Conservation (phyloP, 768 basidiomycete species). For the Strobilomyces echinocephalus region DNA sequence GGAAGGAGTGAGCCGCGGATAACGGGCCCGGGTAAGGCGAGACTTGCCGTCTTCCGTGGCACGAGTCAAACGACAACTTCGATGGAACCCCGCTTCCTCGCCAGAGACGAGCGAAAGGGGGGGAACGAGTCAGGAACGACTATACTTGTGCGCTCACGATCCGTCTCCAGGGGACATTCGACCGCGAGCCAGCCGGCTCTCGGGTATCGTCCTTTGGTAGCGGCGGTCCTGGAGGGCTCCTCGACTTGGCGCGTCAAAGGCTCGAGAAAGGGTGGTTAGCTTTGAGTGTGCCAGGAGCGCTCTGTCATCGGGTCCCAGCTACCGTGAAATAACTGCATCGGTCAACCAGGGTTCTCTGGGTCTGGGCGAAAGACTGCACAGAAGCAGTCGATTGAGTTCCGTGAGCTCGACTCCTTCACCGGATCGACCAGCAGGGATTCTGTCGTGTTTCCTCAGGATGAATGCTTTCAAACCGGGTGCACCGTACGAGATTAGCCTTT, state of each 20-base stretch:
- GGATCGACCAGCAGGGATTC: too few relatives aligned
- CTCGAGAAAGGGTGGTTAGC: conserved; percentile 66
- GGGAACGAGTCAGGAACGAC: background rate
- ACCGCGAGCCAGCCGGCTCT: conserved; percentile 59
- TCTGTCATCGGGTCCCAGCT: conserved; percentile 47
- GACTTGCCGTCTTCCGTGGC: conserved; percentile 64
- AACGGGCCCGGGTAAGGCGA: background rate
- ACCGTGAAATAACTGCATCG: too few relatives aligned
- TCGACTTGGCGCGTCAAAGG: conserved; percentile 50
- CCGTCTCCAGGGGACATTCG: conserved; percentile 83
- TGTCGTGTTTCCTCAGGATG: too few relatives aligned
- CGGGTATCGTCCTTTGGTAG: conserved; percentile 52
- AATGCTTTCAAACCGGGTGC: too few relatives aligned
- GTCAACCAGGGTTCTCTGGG: too few relatives aligned
- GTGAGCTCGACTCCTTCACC: too few relatives aligned
- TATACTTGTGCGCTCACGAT: conserved; percentile 65
- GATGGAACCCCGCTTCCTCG: conserved; percentile 70
- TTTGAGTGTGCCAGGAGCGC: too few relatives aligned
- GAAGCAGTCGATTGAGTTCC: too few relatives aligned
- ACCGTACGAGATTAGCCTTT: too few relatives aligned
- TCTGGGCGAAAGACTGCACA: too few relatives aligned
- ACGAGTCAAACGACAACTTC: conserved; percentile 68
- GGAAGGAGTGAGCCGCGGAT: conserved; percentile 4
- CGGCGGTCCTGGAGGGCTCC: conserved; percentile 52
- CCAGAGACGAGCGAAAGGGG: conserved; percentile 1